A percentile compares a stretch with the other conserved stretches of the same genome.
phyloP scores from a whole-genome alignment of 345 rosid genomes.

The Cardamine chenopodiifolia region DNA sequence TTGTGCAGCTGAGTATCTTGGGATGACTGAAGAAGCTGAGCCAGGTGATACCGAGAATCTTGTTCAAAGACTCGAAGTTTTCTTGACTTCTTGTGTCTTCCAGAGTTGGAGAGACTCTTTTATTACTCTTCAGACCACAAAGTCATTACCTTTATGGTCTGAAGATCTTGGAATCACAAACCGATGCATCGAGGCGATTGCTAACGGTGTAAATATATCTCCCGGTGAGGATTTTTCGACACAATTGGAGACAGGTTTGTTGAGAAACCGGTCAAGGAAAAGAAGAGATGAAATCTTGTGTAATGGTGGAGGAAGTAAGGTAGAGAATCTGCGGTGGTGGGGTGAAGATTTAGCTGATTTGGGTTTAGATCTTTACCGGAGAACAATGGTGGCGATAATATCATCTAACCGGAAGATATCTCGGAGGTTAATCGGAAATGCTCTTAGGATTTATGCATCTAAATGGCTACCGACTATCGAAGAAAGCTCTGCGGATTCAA shows the following conservation, averaged over 20 bases:
- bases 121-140: constrained; percentile 74
- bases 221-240: constrained; percentile 54
- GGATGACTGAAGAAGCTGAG: constrained; percentile 84
- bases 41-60: constrained; percentile 75
- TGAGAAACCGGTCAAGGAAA: constrained; percentile 75
- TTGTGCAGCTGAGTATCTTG: constrained; percentile 86
- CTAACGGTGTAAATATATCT: constrained; percentile 55
- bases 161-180: constrained; percentile 83
- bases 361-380: constrained; percentile 75
- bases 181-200: constrained; percentile 79
- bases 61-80: constrained; percentile 74
- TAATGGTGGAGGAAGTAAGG: constrained; percentile 71
- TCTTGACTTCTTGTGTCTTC: constrained; percentile 78
- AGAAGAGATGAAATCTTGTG: constrained; percentile 71
- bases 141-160: constrained; percentile 66
- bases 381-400: constrained; percentile 72
- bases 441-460: constrained; percentile 74
- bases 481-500: constrained; percentile 51
- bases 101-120: constrained; percentile 90
- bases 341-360: constrained; percentile 91
- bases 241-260: constrained; percentile 49
- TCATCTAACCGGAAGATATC: constrained; percentile 68
- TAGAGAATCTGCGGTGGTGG: constrained; percentile 72
- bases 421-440: constrained; percentile 66
- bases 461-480: constrained; percentile 66